Conservation (phyloP, 768 basidiomycete genomes). For the Leccinum arenicola region DNA sequence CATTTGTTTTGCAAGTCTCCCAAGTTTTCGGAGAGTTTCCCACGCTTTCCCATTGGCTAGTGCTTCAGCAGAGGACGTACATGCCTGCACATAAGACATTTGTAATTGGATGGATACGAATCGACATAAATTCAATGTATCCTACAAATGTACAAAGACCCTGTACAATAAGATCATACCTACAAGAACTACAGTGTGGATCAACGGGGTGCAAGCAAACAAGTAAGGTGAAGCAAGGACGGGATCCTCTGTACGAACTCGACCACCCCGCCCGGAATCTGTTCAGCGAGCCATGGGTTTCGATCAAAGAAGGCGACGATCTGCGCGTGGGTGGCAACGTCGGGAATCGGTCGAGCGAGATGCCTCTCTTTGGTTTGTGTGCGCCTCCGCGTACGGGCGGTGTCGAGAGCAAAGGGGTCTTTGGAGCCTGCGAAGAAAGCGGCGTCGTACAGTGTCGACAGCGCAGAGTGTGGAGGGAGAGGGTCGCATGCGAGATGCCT, state of each 20-base stretch:
- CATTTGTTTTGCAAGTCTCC: too few relatives aligned
- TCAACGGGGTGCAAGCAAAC: too few relatives aligned
- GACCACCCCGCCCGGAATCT: constrained; percentile 63
- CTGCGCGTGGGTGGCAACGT: constrained; percentile 54
- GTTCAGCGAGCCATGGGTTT: constrained; percentile 49
- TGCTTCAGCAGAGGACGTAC: too few relatives aligned
- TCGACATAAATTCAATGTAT: too few relatives aligned
- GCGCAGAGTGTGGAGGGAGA: constrained; percentile 63
- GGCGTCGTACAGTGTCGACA: constrained; percentile 58
- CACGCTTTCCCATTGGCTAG: too few relatives aligned
- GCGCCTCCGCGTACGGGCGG: constrained; percentile 35
- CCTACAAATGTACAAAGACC: too few relatives aligned
- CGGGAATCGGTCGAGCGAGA: constrained; percentile 56
- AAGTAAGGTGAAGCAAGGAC: too few relatives aligned
- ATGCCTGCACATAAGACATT: too few relatives aligned
- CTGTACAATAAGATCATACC: too few relatives aligned
- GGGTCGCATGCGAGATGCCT: constrained; percentile 55
- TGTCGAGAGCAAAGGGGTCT: constrained; percentile 39
- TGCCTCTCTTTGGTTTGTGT: constrained; percentile 47
- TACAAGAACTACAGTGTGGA: too few relatives aligned
- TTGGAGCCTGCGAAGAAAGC: constrained; percentile 72
- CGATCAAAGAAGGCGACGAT: constrained; percentile 61
- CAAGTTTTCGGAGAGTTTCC: too few relatives aligned
- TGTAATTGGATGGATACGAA: too few relatives aligned
- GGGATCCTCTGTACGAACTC: constrained; percentile 55